Evolutionary conservation across 148 eudicot genomes (phyloP).

Genomic region (Polygonum aviculare): DNA sequence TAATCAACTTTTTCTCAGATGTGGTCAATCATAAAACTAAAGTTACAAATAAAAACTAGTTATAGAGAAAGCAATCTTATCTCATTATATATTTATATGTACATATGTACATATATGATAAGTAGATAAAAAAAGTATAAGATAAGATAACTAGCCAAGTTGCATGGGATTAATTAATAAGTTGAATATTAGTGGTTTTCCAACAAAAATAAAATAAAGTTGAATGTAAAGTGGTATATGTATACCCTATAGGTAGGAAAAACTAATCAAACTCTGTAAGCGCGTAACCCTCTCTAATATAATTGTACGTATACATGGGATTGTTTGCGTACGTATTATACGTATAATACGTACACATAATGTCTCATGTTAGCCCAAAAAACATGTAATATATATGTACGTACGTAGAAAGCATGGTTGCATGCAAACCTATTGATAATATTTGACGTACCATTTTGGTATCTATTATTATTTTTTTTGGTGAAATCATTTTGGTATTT

Average conservation of each 20-base stretch:
- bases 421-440: no score
- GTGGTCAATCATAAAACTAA: conserved; percentile 5
- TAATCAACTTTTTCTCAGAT: neutral
- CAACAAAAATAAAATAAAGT: neutral
- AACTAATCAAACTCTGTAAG: no score
- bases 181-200: neutral
- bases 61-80: conserved; percentile 6
- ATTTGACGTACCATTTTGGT: neutral
- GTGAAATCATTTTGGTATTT: no score
- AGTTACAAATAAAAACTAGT: neutral
- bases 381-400: no score
- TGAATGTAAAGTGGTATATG: neutral
- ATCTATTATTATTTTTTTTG: no score
- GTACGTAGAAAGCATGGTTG: no score
- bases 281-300: neutral
- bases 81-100: neutral
- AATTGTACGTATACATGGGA: neutral
- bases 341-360: no score
- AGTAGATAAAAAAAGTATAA: conserved; percentile 8
- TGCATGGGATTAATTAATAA: neutral
- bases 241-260: neutral
- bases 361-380: no score
- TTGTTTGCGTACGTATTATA: no score
- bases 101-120: conserved; percentile 5
- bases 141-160: conserved; percentile 7